Base-by-base conservation (phyloP, 345 rosid genomes). In the Laguncularia racemosa region DNA sequence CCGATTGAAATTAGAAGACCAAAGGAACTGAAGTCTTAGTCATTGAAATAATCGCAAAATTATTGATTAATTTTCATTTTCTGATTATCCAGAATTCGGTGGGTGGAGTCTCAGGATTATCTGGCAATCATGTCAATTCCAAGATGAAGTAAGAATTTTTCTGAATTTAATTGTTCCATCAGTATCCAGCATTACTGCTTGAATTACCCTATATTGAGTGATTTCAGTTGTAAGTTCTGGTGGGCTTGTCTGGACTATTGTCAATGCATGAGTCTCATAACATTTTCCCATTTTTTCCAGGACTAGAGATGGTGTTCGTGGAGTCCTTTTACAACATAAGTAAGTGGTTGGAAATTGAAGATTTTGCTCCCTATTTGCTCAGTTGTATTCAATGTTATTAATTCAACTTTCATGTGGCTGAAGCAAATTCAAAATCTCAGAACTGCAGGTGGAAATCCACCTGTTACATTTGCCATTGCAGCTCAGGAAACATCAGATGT, bases 121-220 rank as follows among this genome's bases (percentile, higher is more conserved):
- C 97, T 56, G 96, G 96, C 66, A 77, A 70, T 55, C 99, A 93
- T 72, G 60, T 63, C 78, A 92, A 92, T 67, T 81, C 98, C 49
- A 81, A 82, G 64, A 69, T 53, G 56, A 72, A 40, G 98, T 92
- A 83, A 70, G 81, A 13, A 46, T 19, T 28, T 15, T 17, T 33
- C 17, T 38, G 11, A 20, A 14, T 16, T 55, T 20, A 38, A n/a
- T 14, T 20, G 20, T 33, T 33, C 40, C 40, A 6, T 33, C 10
- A 6, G 6, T 33, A 33, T 33, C 40, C 40, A 6, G 40, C 9
- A 33, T 33, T 7, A 33, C 40, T 33, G 9, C 40, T 33, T 33
- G 40, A 33, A 33, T 33, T 33, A 33, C 7, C 40, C 40, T 33
- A 33, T 33, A 4, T 33, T 7, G 40, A 33, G 9, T 33, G 9